Evolutionary conservation across 108 stramenopile species (phyloP).

Genomic region (Aurantiochytrium sp.): DNA sequence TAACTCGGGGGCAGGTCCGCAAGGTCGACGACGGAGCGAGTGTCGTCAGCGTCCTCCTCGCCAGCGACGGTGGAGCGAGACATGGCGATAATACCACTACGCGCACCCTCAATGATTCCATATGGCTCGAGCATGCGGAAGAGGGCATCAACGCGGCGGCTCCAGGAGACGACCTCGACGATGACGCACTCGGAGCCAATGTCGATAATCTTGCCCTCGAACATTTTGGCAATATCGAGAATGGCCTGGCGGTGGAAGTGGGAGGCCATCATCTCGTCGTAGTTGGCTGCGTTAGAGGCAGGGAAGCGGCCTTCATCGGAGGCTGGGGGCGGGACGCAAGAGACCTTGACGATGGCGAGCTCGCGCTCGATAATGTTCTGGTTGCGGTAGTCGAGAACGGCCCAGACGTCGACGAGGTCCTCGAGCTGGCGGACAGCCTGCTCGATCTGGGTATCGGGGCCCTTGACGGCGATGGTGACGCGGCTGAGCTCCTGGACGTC

Average conservation of each 20-base stretch:
- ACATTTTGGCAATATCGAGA: constrained; percentile 6
- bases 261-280: constrained; percentile 5
- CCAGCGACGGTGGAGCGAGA: neutral
- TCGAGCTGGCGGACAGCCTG: constrained; percentile 10
- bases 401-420: constrained; percentile 20
- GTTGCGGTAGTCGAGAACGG: neutral
- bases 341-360: constrained; percentile 19
- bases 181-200: constrained; percentile 10
- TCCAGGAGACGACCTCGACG: constrained; percentile 15
- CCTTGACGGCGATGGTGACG: neutral
- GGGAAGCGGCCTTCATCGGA: neutral
- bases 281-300: neutral
- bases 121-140: constrained; percentile 13
- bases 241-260: constrained; percentile 19
- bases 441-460: constrained; percentile 10
- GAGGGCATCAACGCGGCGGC: neutral
- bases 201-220: constrained; percentile 1
- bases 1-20: constrained; percentile 1
- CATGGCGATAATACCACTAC: neutral
- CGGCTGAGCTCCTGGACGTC: constrained; percentile 17
- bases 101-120: neutral
- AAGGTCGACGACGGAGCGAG: neutral
- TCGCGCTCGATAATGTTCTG: constrained; percentile 4
- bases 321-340: neutral
- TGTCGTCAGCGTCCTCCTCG: neutral